Evolutionary conservation across 768 basidiomycete species (phyloP).

Genomic region (Lanmaoa rubissima): DNA sequence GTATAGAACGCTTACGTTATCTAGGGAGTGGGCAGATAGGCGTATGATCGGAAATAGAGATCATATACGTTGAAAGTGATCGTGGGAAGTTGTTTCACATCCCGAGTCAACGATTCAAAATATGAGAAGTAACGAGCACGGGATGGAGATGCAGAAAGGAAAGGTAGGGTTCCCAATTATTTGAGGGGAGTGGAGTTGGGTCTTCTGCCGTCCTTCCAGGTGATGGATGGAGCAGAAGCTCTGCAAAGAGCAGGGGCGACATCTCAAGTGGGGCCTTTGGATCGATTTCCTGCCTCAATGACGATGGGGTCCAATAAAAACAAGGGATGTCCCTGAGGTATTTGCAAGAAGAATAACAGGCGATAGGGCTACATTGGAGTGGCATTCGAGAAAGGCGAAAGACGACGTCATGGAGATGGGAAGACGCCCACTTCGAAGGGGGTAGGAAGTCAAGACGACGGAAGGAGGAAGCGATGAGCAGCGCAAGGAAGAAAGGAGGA

Average conservation of each 20-base stretch:
- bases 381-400: not conserved
- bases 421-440: not conserved
- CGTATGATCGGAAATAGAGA: constrained; percentile 1
- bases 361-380: no score
- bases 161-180: not conserved
- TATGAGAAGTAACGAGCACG: not conserved
- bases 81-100: constrained; percentile 8
- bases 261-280: no score
- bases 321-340: not conserved
- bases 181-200: not conserved
- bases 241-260: no score
- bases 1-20: not conserved
- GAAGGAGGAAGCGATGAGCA: not conserved
- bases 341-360: no score
- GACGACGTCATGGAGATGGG: not conserved
- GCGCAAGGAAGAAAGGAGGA: not conserved
- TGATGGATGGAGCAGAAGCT: not conserved
- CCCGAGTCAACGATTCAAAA: not conserved
- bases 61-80: not conserved
- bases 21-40: constrained; percentile 5
- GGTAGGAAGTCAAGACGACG: not conserved
- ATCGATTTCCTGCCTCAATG: not conserved
- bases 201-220: not conserved
- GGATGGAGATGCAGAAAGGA: not conserved
- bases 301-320: not conserved